Percentiles rank a stretch among this genome's conserved stretches.
Conservation (phyloP, 176 grass and related monocot species). For the Pontederia crassipes region DNA sequence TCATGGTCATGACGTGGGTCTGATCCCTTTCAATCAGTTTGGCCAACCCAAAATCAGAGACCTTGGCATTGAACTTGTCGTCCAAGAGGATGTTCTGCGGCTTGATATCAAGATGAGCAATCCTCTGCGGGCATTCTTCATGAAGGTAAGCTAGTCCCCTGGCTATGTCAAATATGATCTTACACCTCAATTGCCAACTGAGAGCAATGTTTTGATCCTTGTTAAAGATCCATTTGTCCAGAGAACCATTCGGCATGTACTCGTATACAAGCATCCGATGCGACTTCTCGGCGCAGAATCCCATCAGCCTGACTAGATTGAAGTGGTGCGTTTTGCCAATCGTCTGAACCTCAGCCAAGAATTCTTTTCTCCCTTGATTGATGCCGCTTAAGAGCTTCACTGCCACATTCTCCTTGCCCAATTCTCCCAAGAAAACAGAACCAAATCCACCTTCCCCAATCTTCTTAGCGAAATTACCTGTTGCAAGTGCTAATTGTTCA, state of each 20-base stretch:
- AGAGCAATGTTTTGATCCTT: conserved; percentile 13
- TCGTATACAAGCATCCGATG: conserved; percentile 45
- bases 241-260: conserved; percentile 42
- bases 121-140: conserved; percentile 40
- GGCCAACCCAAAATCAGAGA: conserved; percentile 58
- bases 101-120: conserved; percentile 64
- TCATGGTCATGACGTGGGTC: conserved; percentile 28
- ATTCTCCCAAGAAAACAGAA: conserved; percentile 50
- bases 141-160: conserved; percentile 61
- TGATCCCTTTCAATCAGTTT: conserved; percentile 54
- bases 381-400: conserved; percentile 30
- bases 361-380: conserved; percentile 37
- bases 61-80: conserved; percentile 40
- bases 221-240: conserved; percentile 53
- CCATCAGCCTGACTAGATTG: conserved; percentile 47
- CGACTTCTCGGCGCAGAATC: conserved; percentile 35
- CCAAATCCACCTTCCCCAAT: conserved; percentile 82
- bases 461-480: conserved; percentile 68
- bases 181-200: conserved; percentile 28
- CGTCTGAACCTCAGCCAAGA: conserved; percentile 43
- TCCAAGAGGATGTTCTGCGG: conserved; percentile 65
- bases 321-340: conserved; percentile 52
- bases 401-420: conserved; percentile 28
- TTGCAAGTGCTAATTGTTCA: conserved; percentile 54
- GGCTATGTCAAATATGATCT: conserved; percentile 30